Evolutionary conservation across 2,329 filamentous ascomycete species (phyloP), one percentile per base, ranked within the genome.

Genomic region (Chrysoporthe cubensis): DNA sequence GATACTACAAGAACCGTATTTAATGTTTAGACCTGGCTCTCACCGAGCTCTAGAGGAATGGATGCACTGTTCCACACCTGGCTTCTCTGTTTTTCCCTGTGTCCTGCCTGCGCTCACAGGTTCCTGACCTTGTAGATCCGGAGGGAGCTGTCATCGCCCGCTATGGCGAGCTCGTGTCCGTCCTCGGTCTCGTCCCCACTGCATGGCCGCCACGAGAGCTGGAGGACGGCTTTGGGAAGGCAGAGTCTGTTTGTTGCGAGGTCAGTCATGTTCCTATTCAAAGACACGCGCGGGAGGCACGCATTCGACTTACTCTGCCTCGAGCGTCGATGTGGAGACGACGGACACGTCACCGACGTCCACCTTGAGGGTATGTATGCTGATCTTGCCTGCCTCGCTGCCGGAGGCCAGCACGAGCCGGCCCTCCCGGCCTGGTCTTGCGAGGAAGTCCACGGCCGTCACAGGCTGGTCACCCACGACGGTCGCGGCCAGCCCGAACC

Each of bases 401-500:
- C 88, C 88, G 0, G 88, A 79, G 0, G 87, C 87, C 1, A 90
- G 78, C 32, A 86, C 76, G 14, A 81, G 64, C 7, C 69, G 70
- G 7, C 69, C 71, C 48, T 76, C 73, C 18, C 76, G 72, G 14
- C 78, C 72, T 8, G 66, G 26, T 48, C 76, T 75, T 16, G 78
- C 73, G 44, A 88, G 76, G 74, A 94, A 91, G 72, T 91, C 90
- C 37, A 95, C 82, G 0, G 92, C 89, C 0, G 91, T 94, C 3
- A 92, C 88, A 0, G 92, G 83, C 26, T 84, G 82, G 21, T 85
- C 83, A 60, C 87, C 81, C 0, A 85, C 74, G 32, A 92, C 80
- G 1, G 84, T 84, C 3, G 83, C 77, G 7, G 82, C 83, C 69
- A 88, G 86, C 13, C 78, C 75, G 70, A 91, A 88, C 21, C 77